phyloP scores from a whole-genome alignment of 2,329 filamentous ascomycete genomes.

The Paecilomyces fulvus region DNA sequence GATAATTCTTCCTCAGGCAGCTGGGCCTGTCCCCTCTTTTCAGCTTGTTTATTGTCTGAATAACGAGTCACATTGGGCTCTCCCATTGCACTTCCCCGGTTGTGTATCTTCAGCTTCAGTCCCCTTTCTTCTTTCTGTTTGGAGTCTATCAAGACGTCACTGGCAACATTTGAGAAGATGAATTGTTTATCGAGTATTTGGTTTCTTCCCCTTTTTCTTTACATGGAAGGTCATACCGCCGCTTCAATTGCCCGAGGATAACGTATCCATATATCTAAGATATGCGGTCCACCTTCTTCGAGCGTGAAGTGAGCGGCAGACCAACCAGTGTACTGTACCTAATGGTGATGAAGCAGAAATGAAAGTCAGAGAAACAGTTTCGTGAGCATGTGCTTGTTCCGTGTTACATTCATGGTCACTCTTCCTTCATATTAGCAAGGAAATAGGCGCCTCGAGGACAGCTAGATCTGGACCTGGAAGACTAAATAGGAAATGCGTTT shows the following conservation, averaged over 20 bases:
- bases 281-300: constrained; percentile 8
- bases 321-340: background rate
- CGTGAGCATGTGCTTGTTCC: too few relatives aligned
- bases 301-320: background rate
- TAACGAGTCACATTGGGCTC: background rate
- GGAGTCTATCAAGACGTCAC: background rate
- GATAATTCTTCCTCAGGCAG: background rate
- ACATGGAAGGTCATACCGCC: background rate
- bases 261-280: constrained; percentile 4
- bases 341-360: background rate
- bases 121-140: background rate
- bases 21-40: background rate
- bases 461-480: too few relatives aligned
- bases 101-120: background rate
- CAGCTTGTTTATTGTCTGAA: background rate
- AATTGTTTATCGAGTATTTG: background rate
- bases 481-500: too few relatives aligned
- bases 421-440: too few relatives aligned
- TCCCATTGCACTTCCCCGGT: background rate
- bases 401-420: too few relatives aligned
- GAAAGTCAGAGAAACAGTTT: background rate
- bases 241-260: background rate
- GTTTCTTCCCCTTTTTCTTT: background rate
- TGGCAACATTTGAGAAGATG: background rate
- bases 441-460: too few relatives aligned